A percentile compares a stretch with the other conserved stretches of the same genome.
Conservation (phyloP, 164 flowering plant species). For the Vitis cinerea region DNA sequence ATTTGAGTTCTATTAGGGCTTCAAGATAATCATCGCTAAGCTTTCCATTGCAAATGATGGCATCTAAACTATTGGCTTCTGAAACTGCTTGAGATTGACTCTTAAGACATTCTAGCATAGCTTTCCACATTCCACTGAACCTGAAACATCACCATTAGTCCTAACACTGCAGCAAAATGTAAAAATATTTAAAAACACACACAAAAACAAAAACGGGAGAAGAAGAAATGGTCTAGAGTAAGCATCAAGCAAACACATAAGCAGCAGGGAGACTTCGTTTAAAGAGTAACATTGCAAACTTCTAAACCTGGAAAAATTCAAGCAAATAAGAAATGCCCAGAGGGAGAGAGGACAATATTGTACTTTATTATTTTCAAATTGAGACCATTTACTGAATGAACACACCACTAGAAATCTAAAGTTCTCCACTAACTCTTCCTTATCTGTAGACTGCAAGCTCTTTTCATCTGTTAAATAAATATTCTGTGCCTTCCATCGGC, state of each 20-base stretch:
- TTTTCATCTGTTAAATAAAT: no score
- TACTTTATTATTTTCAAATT: no score
- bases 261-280: neutral
- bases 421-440: neutral
- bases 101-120: slow-evolving; percentile 57
- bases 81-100: slow-evolving; percentile 37
- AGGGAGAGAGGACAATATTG: no score
- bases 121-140: slow-evolving; percentile 58
- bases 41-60: slow-evolving; percentile 21
- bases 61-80: slow-evolving; percentile 39
- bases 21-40: slow-evolving; percentile 33
- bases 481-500: neutral
- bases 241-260: neutral
- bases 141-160: slow-evolving; percentile 20
- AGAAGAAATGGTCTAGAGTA: no score
- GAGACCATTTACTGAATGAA: no score
- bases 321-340: no score
- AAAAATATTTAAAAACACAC: no score
- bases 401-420: no score
- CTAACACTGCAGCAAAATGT: no score
- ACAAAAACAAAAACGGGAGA: no score
- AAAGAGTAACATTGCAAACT: neutral
- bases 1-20: slow-evolving; percentile 33
- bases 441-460: neutral
- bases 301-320: no score